phyloP scores from a whole-genome alignment of 2,329 filamentous ascomycete species.

The Ceratocystis lukuohia region DNA sequence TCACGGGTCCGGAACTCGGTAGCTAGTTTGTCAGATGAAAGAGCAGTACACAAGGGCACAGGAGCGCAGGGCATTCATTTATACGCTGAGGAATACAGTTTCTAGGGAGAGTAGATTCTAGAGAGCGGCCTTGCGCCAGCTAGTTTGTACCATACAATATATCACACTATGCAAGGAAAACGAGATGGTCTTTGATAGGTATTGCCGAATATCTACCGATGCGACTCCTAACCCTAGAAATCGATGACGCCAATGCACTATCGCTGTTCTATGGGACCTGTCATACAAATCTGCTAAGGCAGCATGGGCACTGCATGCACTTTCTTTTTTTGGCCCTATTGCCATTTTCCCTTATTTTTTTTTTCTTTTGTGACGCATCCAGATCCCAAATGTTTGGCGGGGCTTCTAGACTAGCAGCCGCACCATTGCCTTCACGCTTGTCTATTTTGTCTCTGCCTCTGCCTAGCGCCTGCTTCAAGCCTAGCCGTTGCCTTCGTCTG shows the following conservation, averaged over 20 bases:
- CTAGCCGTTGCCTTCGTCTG: background rate
- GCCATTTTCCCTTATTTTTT: conserved; percentile 6
- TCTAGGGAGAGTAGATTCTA: conserved; percentile 25
- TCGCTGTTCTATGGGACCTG: background rate
- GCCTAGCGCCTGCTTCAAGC: background rate
- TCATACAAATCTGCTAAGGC: background rate
- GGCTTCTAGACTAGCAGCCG: conserved; percentile 5
- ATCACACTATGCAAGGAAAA: no score
- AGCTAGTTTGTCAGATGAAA: conserved; percentile 43
- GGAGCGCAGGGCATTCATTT: conserved; percentile 49
- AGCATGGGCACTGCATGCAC: background rate
- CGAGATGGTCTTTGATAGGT: background rate
- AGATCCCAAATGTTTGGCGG: conserved; percentile 15
- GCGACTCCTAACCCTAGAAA: no score
- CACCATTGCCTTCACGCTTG: background rate
- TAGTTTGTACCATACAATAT: no score
- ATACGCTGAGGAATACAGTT: conserved; percentile 47
- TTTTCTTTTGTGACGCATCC: conserved; percentile 8
- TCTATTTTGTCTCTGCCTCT: background rate
- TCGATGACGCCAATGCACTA: background rate
- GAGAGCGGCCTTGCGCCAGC: background rate
- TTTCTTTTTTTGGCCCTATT: background rate
- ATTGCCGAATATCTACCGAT: background rate
- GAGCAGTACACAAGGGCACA: conserved; percentile 50
- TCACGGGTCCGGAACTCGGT: conserved; percentile 42